These are phyloP conservation scores for Solanum bulbocastanum DNA, from an alignment of 257 asterid genomes.

Conservation along the genomic window DNA sequence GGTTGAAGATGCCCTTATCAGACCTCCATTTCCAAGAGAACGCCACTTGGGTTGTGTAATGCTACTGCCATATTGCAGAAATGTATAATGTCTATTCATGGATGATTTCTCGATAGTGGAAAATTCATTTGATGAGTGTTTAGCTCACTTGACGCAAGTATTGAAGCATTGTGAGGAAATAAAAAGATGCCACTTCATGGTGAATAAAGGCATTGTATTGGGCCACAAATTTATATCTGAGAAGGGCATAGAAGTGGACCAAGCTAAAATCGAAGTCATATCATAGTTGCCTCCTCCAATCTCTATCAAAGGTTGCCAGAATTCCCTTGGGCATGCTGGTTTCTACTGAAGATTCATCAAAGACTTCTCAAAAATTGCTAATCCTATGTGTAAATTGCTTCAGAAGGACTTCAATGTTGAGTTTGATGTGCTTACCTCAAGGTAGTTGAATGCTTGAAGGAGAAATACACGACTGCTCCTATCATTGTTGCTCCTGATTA, in stretches of 20 bases:
- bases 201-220: not conserved
- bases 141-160: not conserved
- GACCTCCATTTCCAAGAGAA: not conserved
- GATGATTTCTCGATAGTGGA: not conserved
- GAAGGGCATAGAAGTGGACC: not conserved
- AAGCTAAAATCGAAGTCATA: not conserved
- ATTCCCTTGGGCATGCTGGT: too few relatives aligned
- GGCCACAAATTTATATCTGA: not conserved
- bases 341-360: too few relatives aligned
- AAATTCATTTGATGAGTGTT: not conserved
- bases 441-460: too few relatives aligned
- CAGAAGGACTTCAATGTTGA: too few relatives aligned
- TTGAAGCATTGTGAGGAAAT: not conserved
- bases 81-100: not conserved
- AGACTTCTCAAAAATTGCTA: too few relatives aligned
- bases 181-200: not conserved
- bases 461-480: too few relatives aligned
- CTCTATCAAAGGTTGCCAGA: too few relatives aligned
- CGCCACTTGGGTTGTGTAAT: not conserved
- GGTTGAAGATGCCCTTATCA: not conserved
- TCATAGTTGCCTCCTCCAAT: too few relatives aligned
- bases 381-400: too few relatives aligned
- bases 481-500: too few relatives aligned
- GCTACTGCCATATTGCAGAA: not conserved
- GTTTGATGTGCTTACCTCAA: too few relatives aligned